These are phyloP conservation scores for Blumeria graminis DNA, from an alignment of 2,329 filamentous ascomycete genomes.

Conservation along the genomic window DNA sequence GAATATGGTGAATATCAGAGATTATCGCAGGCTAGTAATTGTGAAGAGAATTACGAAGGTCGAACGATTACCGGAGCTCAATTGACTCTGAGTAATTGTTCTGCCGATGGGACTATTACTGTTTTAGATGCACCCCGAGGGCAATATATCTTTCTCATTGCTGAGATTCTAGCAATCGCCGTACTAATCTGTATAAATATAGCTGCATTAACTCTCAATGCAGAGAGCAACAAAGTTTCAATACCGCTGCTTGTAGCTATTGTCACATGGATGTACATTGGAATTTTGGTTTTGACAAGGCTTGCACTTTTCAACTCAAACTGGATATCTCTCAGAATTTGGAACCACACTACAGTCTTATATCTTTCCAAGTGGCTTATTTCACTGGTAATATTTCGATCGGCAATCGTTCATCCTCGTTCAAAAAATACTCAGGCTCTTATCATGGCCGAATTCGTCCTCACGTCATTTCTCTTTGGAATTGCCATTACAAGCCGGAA, in stretches of 20 bases:
- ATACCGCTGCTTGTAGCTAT: slow-evolving; percentile 42
- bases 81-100: slow-evolving; percentile 32
- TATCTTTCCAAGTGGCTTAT: slow-evolving; percentile 70
- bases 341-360: slow-evolving; percentile 77
- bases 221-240: slow-evolving; percentile 32
- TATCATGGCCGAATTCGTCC: slow-evolving; percentile 46
- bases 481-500: slow-evolving; percentile 66
- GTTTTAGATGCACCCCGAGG: slow-evolving; percentile 54
- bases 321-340: slow-evolving; percentile 48
- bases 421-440: slow-evolving; percentile 38
- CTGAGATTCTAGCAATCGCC: slow-evolving; percentile 54
- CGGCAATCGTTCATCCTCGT: slow-evolving; percentile 53
- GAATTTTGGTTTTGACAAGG: slow-evolving; percentile 47
- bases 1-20: slow-evolving; percentile 6
- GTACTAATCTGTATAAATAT: slow-evolving; percentile 48
- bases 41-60: slow-evolving; percentile 28
- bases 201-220: slow-evolving; percentile 33
- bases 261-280: slow-evolving; percentile 57
- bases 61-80: slow-evolving; percentile 32
- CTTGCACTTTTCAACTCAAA: slow-evolving; percentile 39
- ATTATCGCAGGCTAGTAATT: not conserved
- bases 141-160: slow-evolving; percentile 40
- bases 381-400: slow-evolving; percentile 55
- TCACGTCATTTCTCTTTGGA: slow-evolving; percentile 48
- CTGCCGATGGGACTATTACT: slow-evolving; percentile 37